These are phyloP conservation scores for Paecilomyces sp. DNA, from an alignment of 2,329 filamentous ascomycete genomes.

Conservation along the genomic window DNA sequence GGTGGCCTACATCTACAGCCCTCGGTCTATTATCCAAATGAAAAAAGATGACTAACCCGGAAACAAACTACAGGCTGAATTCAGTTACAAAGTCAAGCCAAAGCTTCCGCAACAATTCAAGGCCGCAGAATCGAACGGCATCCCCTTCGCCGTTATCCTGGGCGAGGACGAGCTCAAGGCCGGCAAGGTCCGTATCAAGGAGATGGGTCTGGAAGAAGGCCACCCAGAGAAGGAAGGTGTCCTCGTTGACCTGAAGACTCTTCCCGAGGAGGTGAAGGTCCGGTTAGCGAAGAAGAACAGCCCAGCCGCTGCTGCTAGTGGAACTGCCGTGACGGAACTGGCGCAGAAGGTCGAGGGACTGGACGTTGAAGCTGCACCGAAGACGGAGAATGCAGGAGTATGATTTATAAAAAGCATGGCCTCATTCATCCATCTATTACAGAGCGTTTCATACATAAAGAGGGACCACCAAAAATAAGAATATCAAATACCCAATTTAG, in stretches of 20 bases:
- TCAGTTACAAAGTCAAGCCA: slow-evolving; percentile 82
- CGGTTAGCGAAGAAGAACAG: slow-evolving; percentile 5
- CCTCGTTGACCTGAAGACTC: slow-evolving; percentile 51
- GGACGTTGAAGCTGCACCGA: slow-evolving; percentile 4
- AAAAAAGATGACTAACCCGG: slow-evolving; percentile 11
- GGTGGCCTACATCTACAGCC: slow-evolving; percentile 6
- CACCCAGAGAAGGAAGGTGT: slow-evolving; percentile 89
- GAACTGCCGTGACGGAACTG: slow-evolving; percentile 1
- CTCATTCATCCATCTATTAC: background rate
- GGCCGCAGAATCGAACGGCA: slow-evolving; percentile 68
- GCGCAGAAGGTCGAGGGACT: slow-evolving; percentile 4
- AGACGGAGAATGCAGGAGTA: slow-evolving; percentile 13
- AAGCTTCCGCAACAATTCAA: slow-evolving; percentile 88
- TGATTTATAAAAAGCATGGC: slow-evolving; percentile 1
- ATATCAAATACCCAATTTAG: background rate
- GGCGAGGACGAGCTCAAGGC: slow-evolving; percentile 81
- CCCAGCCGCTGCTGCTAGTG: background rate
- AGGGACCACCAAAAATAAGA: slow-evolving; percentile 5
- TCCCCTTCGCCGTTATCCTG: slow-evolving; percentile 82
- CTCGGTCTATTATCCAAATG: background rate
- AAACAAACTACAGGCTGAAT: slow-evolving; percentile 57
- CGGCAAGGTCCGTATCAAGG: slow-evolving; percentile 84
- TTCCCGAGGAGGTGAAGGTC: slow-evolving; percentile 12
- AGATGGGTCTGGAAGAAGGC: slow-evolving; percentile 68
- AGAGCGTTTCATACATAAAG: background rate